A percentile compares a stretch with the other conserved stretches of the same genome.
These are phyloP conservation scores for Coprinellus micaceus DNA, from an alignment of 768 basidiomycete genomes.

Conservation along the genomic window DNA sequence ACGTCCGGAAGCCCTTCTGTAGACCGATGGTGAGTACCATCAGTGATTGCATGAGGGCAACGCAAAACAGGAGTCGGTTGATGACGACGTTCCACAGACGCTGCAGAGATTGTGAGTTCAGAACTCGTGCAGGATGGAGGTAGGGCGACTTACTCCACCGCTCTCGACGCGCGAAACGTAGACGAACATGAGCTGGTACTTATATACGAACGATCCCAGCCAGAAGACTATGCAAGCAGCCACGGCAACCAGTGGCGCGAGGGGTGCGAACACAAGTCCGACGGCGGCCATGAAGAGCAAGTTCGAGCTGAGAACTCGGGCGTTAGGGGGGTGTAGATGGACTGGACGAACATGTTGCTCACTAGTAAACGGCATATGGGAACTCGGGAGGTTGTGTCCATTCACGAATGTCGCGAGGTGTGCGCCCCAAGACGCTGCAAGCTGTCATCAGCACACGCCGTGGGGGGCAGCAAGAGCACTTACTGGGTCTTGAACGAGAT, in stretches of 20 bases:
- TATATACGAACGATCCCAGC: conserved; percentile 84
- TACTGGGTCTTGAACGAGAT: conserved; percentile 81
- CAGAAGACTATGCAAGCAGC: conserved; percentile 86
- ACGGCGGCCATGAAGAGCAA: conserved; percentile 91
- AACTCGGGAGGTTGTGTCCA: conserved; percentile 91
- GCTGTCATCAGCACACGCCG: background rate
- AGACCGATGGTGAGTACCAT: conserved; percentile 89
- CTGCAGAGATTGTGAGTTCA: conserved; percentile 32
- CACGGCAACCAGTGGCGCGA: conserved; percentile 86
- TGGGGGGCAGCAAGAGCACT: conserved; percentile 20
- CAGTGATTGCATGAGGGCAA: conserved; percentile 82
- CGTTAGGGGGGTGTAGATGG: conserved; percentile 4
- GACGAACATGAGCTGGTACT: conserved; percentile 97
- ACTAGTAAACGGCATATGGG: conserved; percentile 84
- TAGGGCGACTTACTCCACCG: conserved; percentile 68
- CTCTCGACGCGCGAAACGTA: conserved; percentile 86
- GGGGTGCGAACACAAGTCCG: conserved; percentile 88
- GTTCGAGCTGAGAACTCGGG: conserved; percentile 54
- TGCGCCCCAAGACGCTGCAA: conserved; percentile 74
- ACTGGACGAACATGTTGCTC: conserved; percentile 28
- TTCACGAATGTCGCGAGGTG: conserved; percentile 85
- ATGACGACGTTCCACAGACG: conserved; percentile 92
- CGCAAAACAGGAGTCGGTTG: conserved; percentile 78
- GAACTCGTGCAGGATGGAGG: conserved; percentile 3
- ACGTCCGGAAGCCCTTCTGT: conserved; percentile 68